phyloP scores from a whole-genome alignment of 2,329 filamentous ascomycete species.

The Dothideomycetes sp. region DNA sequence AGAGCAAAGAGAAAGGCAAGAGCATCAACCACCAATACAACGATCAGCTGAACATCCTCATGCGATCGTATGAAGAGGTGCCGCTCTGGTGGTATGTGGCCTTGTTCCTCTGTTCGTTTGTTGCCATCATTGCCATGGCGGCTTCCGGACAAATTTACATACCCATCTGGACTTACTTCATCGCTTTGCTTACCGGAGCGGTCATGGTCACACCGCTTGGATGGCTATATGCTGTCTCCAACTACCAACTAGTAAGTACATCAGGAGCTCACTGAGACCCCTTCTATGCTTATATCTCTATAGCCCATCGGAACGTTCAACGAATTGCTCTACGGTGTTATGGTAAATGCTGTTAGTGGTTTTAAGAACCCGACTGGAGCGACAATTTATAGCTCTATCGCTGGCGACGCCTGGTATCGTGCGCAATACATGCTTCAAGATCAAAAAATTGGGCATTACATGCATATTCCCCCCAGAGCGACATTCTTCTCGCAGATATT shows the following conservation, averaged over 20 bases:
- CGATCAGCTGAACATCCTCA: slow-evolving; percentile 51
- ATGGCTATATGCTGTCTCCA: slow-evolving; percentile 53
- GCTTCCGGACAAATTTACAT: slow-evolving; percentile 47
- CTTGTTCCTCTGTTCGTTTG: slow-evolving; percentile 43
- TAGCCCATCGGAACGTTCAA: slow-evolving; percentile 49
- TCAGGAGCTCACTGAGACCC: background rate
- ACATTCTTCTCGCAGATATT: slow-evolving; percentile 55
- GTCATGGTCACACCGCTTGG: slow-evolving; percentile 46
- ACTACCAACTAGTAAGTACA: slow-evolving; percentile 32
- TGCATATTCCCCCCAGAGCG: slow-evolving; percentile 50
- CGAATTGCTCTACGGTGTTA: slow-evolving; percentile 51
- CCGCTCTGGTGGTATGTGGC: slow-evolving; percentile 49
- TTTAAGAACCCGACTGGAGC: slow-evolving; percentile 51
- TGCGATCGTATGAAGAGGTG: slow-evolving; percentile 49
- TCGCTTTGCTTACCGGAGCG: slow-evolving; percentile 47
- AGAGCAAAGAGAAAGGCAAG: slow-evolving; percentile 32
- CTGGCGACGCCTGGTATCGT: slow-evolving; percentile 53
- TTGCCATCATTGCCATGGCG: slow-evolving; percentile 44
- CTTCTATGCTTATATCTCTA: background rate
- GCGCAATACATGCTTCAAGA: slow-evolving; percentile 52
- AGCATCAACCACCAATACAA: slow-evolving; percentile 47
- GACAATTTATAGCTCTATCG: slow-evolving; percentile 49
- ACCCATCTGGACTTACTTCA: slow-evolving; percentile 51
- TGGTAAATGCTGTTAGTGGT: slow-evolving; percentile 44
- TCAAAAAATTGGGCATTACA: slow-evolving; percentile 56